Evolutionary conservation across 164 flowering plant genomes (phyloP).

Genomic region (Buxus sempervirens): DNA sequence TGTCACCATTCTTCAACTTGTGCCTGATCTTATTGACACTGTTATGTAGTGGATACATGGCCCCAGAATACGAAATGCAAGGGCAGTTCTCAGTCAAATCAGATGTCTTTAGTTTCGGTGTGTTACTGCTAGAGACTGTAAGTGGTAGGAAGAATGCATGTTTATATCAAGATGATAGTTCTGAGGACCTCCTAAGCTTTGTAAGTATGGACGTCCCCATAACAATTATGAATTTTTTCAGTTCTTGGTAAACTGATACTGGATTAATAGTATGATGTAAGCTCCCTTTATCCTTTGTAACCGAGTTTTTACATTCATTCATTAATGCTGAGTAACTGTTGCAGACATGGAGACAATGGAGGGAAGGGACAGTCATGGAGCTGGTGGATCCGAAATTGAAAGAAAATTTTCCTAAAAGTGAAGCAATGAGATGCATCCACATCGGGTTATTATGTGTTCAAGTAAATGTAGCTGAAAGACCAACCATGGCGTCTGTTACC

Average conservation of each 20-base stretch:
- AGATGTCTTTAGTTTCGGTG: conserved; percentile 50
- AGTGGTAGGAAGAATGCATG: conserved; percentile 22
- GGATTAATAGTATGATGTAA: too few species aligned
- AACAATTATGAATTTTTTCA: too few species aligned
- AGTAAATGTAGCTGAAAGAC: conserved; percentile 14
- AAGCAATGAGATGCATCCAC: conserved; percentile 15
- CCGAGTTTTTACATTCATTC: too few species aligned
- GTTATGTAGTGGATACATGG: conserved; percentile 43
- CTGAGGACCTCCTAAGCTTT: conserved; percentile 21
- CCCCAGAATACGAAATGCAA: conserved; percentile 44
- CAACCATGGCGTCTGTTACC: conserved; percentile 9
- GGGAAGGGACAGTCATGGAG: conserved; percentile 7
- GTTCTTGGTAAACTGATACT: too few species aligned
- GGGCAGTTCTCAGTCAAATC: conserved; percentile 42
- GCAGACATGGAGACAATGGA: conserved; percentile 25
- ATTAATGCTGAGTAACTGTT: background rate
- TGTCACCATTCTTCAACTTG: too few species aligned
- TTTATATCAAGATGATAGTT: conserved; percentile 13
- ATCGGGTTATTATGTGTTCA: conserved; percentile 21
- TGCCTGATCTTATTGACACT: too few species aligned
- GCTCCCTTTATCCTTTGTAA: too few species aligned
- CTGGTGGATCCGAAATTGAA: background rate
- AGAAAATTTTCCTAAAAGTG: background rate
- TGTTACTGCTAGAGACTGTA: conserved; percentile 41
- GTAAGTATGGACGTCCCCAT: conserved; percentile 24